Evolutionary conservation across 306 rosid genomes (phyloP).

Genomic region (Medicago arabica): DNA sequence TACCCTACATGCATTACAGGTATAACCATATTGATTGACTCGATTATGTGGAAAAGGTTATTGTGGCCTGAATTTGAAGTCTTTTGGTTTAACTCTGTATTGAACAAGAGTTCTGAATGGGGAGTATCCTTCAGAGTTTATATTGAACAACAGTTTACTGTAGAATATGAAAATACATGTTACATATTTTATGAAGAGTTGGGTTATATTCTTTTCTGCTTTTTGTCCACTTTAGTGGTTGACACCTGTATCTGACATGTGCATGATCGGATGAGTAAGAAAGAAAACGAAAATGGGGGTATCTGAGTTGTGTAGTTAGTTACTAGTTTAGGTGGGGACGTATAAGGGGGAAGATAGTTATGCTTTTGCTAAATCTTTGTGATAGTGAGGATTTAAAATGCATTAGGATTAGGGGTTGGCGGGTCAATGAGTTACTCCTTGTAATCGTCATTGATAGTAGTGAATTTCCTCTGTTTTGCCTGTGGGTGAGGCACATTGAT

Average conservation of each 20-base stretch:
- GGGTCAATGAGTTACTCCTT: slow-evolving; percentile 10
- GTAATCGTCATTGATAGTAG: slow-evolving; percentile 6
- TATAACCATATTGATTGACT: slow-evolving; percentile 77
- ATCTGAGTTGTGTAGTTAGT: not conserved
- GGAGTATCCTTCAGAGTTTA: slow-evolving; percentile 77
- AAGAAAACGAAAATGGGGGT: not conserved
- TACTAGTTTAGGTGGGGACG: not conserved
- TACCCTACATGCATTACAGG: slow-evolving; percentile 56
- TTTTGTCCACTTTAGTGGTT: slow-evolving; percentile 10
- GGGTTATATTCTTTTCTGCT: not conserved
- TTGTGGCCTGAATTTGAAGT: slow-evolving; percentile 99
- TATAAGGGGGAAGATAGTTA: not conserved
- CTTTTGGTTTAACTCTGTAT: slow-evolving; percentile 92
- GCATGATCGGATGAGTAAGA: not conserved
- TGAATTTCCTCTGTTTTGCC: slow-evolving; percentile 27
- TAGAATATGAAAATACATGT: slow-evolving; percentile 28
- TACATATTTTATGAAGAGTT: slow-evolving; percentile 1
- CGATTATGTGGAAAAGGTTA: slow-evolving; percentile 85
- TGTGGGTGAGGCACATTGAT: not conserved
- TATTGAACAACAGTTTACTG: not conserved
- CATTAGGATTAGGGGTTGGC: slow-evolving; percentile 16
- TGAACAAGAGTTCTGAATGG: slow-evolving; percentile 95
- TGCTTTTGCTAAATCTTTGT: slow-evolving; percentile 14
- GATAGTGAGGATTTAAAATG: slow-evolving; percentile 7
- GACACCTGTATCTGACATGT: not conserved